These are phyloP conservation scores for Cladosporium sp. DNA, from an alignment of 2,329 filamentous ascomycete species.

Conservation along the genomic window DNA sequence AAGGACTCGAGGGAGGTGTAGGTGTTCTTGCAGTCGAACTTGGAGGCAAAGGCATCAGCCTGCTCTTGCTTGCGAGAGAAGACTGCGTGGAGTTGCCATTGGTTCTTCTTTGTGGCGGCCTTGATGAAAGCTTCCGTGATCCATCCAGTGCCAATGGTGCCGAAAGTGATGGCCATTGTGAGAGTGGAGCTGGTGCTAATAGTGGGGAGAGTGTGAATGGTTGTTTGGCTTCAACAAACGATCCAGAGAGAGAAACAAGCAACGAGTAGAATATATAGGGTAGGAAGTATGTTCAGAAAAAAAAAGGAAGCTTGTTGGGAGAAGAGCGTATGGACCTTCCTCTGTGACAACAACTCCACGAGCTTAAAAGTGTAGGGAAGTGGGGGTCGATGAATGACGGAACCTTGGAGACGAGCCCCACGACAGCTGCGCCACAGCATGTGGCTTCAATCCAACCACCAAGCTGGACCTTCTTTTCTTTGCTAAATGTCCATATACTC, in stretches of 20 bases:
- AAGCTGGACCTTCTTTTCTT: not conserved
- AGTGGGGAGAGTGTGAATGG: not conserved
- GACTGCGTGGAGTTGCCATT: constrained; percentile 43
- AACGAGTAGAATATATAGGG: not conserved
- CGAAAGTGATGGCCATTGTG: constrained; percentile 37
- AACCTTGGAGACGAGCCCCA: not conserved
- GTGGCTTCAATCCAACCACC: not conserved
- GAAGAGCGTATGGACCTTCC: constrained; percentile 3
- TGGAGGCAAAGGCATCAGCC: constrained; percentile 40
- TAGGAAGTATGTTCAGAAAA: not conserved
- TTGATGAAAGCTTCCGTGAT: constrained; percentile 47
- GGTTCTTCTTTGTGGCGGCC: constrained; percentile 38
- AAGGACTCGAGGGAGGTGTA: constrained; percentile 41
- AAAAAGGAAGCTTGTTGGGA: not conserved
- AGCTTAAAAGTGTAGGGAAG: not conserved
- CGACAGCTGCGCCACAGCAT: not conserved
- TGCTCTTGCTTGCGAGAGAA: constrained; percentile 44
- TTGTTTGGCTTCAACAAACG: not conserved
- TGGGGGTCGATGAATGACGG: not conserved
- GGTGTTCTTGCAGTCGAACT: constrained; percentile 33
- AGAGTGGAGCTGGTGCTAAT: not conserved
- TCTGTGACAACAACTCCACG: not conserved
- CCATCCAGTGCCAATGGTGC: constrained; percentile 46
- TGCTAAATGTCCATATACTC: not conserved
- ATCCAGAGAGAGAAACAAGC: not conserved